Percentiles rank a stretch among this genome's conserved stretches.
Evolutionary conservation across 2,329 filamentous ascomycete genomes (phyloP).

Genomic region (Colletotrichum camelliae): DNA sequence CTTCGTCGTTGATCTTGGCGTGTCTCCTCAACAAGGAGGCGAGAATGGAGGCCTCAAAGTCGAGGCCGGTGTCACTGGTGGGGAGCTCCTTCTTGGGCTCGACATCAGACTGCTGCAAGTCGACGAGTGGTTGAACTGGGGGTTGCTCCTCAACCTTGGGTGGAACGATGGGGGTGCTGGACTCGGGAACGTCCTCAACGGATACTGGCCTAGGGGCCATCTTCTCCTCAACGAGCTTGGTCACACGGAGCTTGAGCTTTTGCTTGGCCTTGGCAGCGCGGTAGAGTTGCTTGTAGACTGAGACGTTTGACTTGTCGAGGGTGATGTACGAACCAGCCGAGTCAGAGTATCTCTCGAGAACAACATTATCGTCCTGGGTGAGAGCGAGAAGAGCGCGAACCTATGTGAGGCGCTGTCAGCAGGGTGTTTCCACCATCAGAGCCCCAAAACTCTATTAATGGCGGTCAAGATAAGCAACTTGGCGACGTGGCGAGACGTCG

Average conservation of each 20-base stretch:
- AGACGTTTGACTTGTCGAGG: constrained; percentile 76
- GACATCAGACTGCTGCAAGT: constrained; percentile 28
- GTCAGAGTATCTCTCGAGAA: constrained; percentile 94
- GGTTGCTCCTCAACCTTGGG: constrained; percentile 25
- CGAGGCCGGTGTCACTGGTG: constrained; percentile 15
- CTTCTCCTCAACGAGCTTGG: constrained; percentile 38
- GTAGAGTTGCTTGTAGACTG: constrained; percentile 96
- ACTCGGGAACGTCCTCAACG: constrained; percentile 55
- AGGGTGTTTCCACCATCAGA: neutral
- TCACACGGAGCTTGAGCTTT: constrained; percentile 89
- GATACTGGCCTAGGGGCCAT: constrained; percentile 47
- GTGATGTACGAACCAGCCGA: constrained; percentile 82
- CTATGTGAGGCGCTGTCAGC: constrained; percentile 44
- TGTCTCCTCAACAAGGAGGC: constrained; percentile 22
- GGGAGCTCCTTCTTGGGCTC: constrained; percentile 21
- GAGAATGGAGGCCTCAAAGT: constrained; percentile 23
- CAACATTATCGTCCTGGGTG: constrained; percentile 62
- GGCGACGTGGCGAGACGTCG: neutral
- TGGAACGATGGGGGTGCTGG: constrained; percentile 24
- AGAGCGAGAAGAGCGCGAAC: constrained; percentile 74
- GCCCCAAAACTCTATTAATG: neutral
- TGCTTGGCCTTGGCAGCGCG: constrained; percentile 97
- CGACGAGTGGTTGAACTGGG: constrained; percentile 13
- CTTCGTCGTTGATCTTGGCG: constrained; percentile 17
- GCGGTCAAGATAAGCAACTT: neutral